These are phyloP conservation scores for Fusarium vanettenii DNA, from an alignment of 2,329 filamentous ascomycete species.

Conservation along the genomic window DNA sequence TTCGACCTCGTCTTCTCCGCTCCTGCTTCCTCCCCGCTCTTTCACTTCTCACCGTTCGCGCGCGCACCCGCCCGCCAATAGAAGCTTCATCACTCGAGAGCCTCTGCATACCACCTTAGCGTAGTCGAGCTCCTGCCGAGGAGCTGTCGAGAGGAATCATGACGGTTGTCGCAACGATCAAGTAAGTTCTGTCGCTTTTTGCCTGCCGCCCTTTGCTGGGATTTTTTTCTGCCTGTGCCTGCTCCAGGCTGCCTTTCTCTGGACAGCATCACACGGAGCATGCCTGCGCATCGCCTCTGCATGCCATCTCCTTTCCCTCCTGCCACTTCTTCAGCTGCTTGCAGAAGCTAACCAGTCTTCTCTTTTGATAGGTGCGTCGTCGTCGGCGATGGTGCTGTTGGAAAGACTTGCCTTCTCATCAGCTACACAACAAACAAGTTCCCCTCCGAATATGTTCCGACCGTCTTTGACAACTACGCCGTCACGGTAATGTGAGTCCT, in stretches of 20 bases:
- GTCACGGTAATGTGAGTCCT: conserved; percentile 96
- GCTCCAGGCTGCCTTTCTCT: conserved; percentile 1
- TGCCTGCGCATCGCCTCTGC: conserved; percentile 31
- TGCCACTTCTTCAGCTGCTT: not conserved
- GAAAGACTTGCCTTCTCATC: conserved; percentile 98
- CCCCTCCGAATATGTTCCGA: conserved; percentile 99
- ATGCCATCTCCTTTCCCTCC: not conserved
- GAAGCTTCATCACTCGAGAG: conserved; percentile 38
- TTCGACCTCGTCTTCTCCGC: conserved; percentile 25
- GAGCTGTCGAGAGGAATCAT: conserved; percentile 56
- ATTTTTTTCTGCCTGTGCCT: conserved; percentile 2
- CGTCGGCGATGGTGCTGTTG: conserved; percentile 98
- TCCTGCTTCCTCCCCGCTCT: conserved; percentile 29
- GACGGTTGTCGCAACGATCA: conserved; percentile 74
- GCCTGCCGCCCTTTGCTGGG: conserved; percentile 15
- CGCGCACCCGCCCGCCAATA: conserved; percentile 39
- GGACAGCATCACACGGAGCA: not conserved
- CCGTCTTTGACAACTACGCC: conserved; percentile 99
- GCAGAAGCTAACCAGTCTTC: conserved; percentile 34
- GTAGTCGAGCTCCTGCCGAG: conserved; percentile 51
- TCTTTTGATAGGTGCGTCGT: conserved; percentile 84
- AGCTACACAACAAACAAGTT: conserved; percentile 99
- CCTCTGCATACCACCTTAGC: conserved; percentile 35
- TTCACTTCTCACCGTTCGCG: conserved; percentile 30
- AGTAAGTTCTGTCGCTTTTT: conserved; percentile 57